Base-by-base conservation (phyloP, 352 stramenopile genomes). In the Labyrinthula sp. region DNA sequence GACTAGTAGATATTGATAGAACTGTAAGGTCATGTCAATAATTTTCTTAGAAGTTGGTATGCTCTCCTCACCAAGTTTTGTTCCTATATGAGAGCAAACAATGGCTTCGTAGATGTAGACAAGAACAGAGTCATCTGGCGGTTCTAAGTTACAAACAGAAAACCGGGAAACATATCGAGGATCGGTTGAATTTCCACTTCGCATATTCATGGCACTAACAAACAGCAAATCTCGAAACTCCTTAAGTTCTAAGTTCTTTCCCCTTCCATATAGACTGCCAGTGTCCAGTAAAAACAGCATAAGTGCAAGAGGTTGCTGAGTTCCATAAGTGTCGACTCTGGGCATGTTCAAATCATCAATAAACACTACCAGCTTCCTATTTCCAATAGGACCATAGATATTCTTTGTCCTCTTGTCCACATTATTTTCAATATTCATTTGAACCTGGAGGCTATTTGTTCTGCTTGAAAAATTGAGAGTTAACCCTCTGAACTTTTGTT, bases 271-370 rank as follows among this genome's bases (percentile, higher is more conserved):
- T 18, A 94, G 77, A 31, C 66, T 72, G 9, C 78, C 78, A 23
- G 75, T 68, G 24, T 65, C 80, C 57, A 93, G 81, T 8, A 94
- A 64, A 48, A 91, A 93, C 38, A 89, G 75, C 14, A 94, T 62
- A 9, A 93, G 59, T 1, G 82, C 79, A 43, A 94, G 92, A 0
- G 82, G 82, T 48, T 92, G 79, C 58, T 94, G 82, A 1, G 82
- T 93, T 35, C 82, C 82, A 57, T 94, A 94, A 7, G 79, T 54
- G 57, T 93, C 82, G 1, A 91, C 78, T 50, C 89, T 91, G 25
- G 82, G 82, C 82, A 94, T 93, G 58, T 94, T 94, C 47, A 93
- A 63, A 59, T 94, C 82, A 49, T 94, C 82, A 30, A 93, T 77
- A 45, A 94, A 93, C 17, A 93, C 65, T 31, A 89, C 61, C 6